phyloP scores from a whole-genome alignment of 2,329 filamentous ascomycete species.

The Aureobasidium pullulans region DNA sequence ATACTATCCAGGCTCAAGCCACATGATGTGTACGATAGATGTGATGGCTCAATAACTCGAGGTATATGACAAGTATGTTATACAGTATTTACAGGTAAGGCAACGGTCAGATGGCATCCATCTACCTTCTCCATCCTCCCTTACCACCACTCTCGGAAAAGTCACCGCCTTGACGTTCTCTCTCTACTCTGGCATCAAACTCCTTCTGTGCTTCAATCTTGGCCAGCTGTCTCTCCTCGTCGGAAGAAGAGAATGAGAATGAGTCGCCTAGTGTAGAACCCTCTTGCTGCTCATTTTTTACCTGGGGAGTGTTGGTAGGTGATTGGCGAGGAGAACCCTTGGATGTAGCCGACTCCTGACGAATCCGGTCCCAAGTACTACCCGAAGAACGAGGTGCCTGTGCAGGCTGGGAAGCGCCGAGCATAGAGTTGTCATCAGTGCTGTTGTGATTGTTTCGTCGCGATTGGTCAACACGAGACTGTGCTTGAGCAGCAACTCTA shows the following conservation, averaged over 20 bases:
- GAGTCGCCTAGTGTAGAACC: conserved; percentile 33
- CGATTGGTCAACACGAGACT: neutral
- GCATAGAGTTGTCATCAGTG: neutral
- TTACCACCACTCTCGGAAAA: conserved; percentile 25
- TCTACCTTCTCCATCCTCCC: conserved; percentile 10
- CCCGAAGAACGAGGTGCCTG: conserved; percentile 17
- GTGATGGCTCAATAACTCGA: too few relatives aligned
- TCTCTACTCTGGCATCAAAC: conserved; percentile 43
- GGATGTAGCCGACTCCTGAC: conserved; percentile 19
- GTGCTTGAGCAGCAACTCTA: neutral
- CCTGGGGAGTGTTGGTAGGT: neutral
- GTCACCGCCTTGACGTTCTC: conserved; percentile 41
- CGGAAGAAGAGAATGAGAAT: conserved; percentile 37
- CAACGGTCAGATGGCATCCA: neutral
- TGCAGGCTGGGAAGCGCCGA: neutral
- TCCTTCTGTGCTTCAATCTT: conserved; percentile 42
- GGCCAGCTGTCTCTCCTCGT: conserved; percentile 37
- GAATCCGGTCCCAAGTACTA: conserved; percentile 39
- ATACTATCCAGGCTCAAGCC: too few relatives aligned
- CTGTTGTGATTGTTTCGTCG: conserved; percentile 16
- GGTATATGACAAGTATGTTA: neutral
- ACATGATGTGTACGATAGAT: too few relatives aligned
- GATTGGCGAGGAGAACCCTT: neutral
- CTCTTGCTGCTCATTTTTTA: conserved; percentile 23
- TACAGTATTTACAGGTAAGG: neutral